A percentile compares a stretch with the other conserved stretches of the same genome.
Evolutionary conservation across 2,329 filamentous ascomycete genomes (phyloP).

Genomic region (Aspergillus fumigatus): DNA sequence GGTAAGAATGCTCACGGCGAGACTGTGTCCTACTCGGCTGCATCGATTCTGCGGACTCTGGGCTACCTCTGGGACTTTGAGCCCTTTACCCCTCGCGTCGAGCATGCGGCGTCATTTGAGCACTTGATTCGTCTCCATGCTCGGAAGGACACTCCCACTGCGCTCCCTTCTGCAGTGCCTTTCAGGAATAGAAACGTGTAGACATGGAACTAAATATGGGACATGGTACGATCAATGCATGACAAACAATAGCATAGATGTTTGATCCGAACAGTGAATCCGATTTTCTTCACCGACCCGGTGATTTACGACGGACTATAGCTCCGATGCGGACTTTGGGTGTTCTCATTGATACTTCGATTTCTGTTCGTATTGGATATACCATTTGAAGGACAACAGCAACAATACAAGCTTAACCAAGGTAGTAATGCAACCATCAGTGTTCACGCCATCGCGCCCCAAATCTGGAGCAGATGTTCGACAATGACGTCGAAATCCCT

Average conservation of each 20-base stretch:
- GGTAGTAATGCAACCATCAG: background rate
- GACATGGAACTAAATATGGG: too few species aligned
- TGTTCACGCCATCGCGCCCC: background rate
- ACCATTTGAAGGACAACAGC: too few species aligned
- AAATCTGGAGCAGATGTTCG: background rate
- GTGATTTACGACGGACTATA: too few species aligned
- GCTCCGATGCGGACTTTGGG: too few species aligned
- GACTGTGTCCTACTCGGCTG: slow-evolving; percentile 24
- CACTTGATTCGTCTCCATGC: slow-evolving; percentile 19
- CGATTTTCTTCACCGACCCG: too few species aligned
- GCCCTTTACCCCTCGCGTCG: slow-evolving; percentile 27
- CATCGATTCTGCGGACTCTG: slow-evolving; percentile 26
- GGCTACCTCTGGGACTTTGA: slow-evolving; percentile 35
- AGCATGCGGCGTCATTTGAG: slow-evolving; percentile 25
- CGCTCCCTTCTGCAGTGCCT: slow-evolving; percentile 13
- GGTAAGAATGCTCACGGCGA: slow-evolving; percentile 19
- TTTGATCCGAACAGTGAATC: background rate
- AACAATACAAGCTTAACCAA: background rate
- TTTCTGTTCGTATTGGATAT: background rate
- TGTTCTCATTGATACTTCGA: background rate
- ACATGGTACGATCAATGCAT: background rate
- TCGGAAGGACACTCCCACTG: slow-evolving; percentile 20
- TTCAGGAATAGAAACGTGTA: slow-evolving; percentile 5
- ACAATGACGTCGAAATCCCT: background rate
- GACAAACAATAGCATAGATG: background rate